Conservation (phyloP, 306 rosid species). For the Bauhinia variegata region DNA sequence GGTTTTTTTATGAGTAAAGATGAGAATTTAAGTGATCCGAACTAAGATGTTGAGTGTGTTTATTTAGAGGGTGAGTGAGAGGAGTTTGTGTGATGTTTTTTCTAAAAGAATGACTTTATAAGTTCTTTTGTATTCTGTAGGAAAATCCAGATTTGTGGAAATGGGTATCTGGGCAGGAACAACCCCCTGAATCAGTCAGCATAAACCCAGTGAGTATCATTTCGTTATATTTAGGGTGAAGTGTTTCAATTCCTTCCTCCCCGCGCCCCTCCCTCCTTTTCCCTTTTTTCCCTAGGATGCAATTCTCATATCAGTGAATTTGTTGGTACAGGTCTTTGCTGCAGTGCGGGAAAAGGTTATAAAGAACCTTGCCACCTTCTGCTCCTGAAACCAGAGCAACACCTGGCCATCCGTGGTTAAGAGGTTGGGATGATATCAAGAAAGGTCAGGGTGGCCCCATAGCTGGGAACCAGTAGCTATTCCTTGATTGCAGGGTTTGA, state of each 20-base stretch:
- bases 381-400: constrained; percentile 76
- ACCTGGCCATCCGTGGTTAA: constrained; percentile 86
- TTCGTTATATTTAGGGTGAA: constrained; percentile 27
- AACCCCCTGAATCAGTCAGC: constrained; percentile 66
- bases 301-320: constrained; percentile 30
- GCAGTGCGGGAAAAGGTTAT: constrained; percentile 55
- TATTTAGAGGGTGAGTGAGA: too few relatives aligned
- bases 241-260: constrained; percentile 25
- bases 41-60: too few relatives aligned
- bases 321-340: constrained; percentile 64
- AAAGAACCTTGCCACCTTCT: constrained; percentile 64
- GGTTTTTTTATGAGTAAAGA: background rate
- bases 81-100: constrained; percentile 14
- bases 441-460: constrained; percentile 65
- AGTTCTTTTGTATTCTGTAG: constrained; percentile 48
- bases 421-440: constrained; percentile 94
- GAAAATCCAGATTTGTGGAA: constrained; percentile 94
- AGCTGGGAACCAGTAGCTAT: constrained; percentile 73
- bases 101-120: constrained; percentile 10
- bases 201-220: constrained; percentile 69
- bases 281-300: constrained; percentile 7
- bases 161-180: constrained; percentile 89
- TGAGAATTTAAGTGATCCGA: too few relatives aligned
- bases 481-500: background rate
- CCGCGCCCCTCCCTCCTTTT: too few relatives aligned